Base-by-base conservation (phyloP, 1,284 basidiomycete species). In the Rhodotorula sp. region DNA sequence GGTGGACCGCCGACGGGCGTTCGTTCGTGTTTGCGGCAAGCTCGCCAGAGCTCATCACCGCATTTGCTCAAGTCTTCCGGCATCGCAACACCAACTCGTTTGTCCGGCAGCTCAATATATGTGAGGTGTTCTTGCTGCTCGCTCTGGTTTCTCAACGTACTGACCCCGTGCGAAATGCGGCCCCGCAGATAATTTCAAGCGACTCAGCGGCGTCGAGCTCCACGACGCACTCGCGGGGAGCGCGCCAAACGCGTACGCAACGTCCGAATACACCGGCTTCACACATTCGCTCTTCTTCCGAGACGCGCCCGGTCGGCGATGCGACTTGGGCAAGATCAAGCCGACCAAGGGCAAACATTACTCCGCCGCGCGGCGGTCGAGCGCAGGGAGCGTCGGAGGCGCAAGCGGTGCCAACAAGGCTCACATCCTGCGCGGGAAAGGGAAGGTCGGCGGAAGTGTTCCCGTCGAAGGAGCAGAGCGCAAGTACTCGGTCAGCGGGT, bases 61-160 rank as follows among this genome's bases (percentile, higher is more conserved):
- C 54, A 5, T 69, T 62, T n/a, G 53, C 67, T 6, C 55, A 42
- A 26, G 64, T 71, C 30, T 75, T 71, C 51, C 67, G 74, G 7
- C 74, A 75, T 64, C 49, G 46, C 17, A 73, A 64, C 45, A 48
- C 51, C 5, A 68, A 72, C 54, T 72, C 69, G 4, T 72, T 75
- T 53, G 64, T 68, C 8, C 62, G 69, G 26, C 76, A 77, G 42
- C 66, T 77, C 24, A 78, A 77, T 53, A 72, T 77, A 24, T 77
- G 76, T 70, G 58, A 62, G 64, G 67, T 44, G 26, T 42, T 56
- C 62, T 48, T 10, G 3, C 29, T 33, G 4, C 26, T 26, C 4
- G 20, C 6, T 17, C 12, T 10, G n/a, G 22, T 42, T 2, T 42
- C 37, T 42, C 37, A 42, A n/a, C 4, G 17, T 18, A 6, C 14